Percentiles rank a stretch among this genome's conserved stretches.
Conservation (phyloP, 2,329 filamentous ascomycete genomes). For the Claviceps purpurea region DNA sequence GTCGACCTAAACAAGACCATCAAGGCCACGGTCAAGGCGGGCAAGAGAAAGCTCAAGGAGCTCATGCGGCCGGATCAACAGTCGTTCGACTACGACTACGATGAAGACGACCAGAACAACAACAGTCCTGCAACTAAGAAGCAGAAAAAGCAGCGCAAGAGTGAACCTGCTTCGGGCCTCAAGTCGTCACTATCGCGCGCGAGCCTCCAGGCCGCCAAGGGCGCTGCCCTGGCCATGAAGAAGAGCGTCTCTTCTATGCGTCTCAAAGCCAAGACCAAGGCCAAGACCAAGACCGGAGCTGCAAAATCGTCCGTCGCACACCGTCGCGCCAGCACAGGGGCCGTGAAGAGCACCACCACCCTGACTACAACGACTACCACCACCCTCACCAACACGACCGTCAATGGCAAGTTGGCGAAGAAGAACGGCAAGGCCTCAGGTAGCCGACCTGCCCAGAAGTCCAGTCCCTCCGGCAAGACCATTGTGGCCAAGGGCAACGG, state of each 20-base stretch:
- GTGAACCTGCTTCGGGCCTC: constrained; percentile 19
- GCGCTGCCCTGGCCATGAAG: constrained; percentile 23
- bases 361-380: background rate
- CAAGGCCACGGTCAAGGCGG: constrained; percentile 30
- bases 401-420: constrained; percentile 10
- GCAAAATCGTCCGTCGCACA: constrained; percentile 5
- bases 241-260: constrained; percentile 16
- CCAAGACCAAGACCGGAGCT: constrained; percentile 9
- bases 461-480: constrained; percentile 9
- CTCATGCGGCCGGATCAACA: constrained; percentile 29
- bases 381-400: background rate
- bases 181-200: constrained; percentile 22
- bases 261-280: constrained; percentile 3
- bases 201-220: constrained; percentile 23
- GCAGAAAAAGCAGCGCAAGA: constrained; percentile 36
- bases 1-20: constrained; percentile 25
- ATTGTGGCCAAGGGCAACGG: constrained; percentile 6
- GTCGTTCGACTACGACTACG: background rate
- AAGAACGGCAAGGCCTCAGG: constrained; percentile 7
- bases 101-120: background rate
- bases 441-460: constrained; percentile 1
- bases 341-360: constrained; percentile 15
- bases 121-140: constrained; percentile 15
- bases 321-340: constrained; percentile 13
- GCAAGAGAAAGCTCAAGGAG: constrained; percentile 45